Conservation (phyloP, 164 flowering plant genomes). For the Chloranthus sessilifolius region DNA sequence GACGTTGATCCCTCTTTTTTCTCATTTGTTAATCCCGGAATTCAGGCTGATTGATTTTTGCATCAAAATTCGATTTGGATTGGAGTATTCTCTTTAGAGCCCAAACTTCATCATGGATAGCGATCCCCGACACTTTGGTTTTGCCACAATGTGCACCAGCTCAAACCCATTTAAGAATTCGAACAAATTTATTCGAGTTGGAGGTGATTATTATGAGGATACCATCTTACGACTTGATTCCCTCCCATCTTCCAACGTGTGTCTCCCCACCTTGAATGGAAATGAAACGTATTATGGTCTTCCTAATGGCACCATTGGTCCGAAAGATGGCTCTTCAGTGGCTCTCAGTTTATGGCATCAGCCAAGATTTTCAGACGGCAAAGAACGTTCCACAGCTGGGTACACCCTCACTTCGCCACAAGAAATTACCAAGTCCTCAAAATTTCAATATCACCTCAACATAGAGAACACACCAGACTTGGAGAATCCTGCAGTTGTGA, state of each 20-base stretch:
- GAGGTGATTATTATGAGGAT: constrained; percentile 33
- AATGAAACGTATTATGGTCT: constrained; percentile 65
- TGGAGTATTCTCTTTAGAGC: constrained; percentile 7
- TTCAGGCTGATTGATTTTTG: constrained; percentile 49
- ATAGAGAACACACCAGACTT: constrained; percentile 44
- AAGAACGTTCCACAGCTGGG: constrained; percentile 80
- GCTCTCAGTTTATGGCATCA: constrained; percentile 61
- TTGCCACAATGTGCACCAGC: constrained; percentile 29
- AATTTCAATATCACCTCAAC: constrained; percentile 72
- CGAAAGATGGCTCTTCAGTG: constrained; percentile 45
- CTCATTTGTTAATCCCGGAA: constrained; percentile 36
- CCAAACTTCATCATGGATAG: constrained; percentile 35
- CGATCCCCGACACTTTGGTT: constrained; percentile 41
- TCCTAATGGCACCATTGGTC: constrained; percentile 33
- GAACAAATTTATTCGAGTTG: constrained; percentile 28
- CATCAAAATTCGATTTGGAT: constrained; percentile 20
- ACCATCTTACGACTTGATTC: constrained; percentile 63
- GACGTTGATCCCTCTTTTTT: constrained; percentile 39
- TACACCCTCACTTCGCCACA: constrained; percentile 77
- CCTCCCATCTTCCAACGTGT: constrained; percentile 30
- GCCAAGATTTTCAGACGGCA: constrained; percentile 85
- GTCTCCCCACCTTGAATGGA: constrained; percentile 42
- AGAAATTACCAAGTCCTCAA: constrained; percentile 70
- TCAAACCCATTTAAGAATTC: constrained; percentile 49
- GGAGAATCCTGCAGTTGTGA: constrained; percentile 25